A percentile compares a stretch with the other conserved stretches of the same genome.
These are phyloP conservation scores for Hirschfeldia incana DNA, from an alignment of 345 rosid genomes.

Conservation along the genomic window DNA sequence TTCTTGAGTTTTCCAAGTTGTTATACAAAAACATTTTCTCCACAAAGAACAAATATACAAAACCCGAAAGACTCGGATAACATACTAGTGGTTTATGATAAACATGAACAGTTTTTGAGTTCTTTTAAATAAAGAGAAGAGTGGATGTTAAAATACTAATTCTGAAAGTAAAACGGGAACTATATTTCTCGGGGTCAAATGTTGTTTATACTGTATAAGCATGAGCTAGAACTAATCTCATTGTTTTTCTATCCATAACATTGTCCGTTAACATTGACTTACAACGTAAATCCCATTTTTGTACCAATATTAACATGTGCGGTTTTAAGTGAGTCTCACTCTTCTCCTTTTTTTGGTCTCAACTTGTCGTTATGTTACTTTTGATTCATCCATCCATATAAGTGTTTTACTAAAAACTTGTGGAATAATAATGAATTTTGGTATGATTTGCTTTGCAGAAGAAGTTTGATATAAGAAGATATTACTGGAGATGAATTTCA, in stretches of 20 bases:
- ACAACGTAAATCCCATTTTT: neutral
- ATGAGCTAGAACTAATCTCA: constrained; percentile 1
- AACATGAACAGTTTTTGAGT: neutral
- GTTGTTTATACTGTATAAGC: neutral
- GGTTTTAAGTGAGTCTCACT: constrained; percentile 29
- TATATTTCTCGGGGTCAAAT: neutral
- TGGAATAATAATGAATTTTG: neutral
- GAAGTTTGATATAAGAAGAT: constrained; percentile 14
- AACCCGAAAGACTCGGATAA: neutral
- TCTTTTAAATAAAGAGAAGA: neutral
- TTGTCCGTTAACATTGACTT: constrained; percentile 12
- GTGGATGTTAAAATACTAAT: neutral
- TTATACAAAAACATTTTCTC: too few species aligned
- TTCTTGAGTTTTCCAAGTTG: neutral
- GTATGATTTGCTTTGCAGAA: constrained; percentile 7
- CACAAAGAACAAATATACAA: neutral
- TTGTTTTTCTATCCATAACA: constrained; percentile 14
- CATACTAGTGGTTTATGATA: neutral
- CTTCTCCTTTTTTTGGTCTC: constrained; percentile 17
- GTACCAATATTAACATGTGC: constrained; percentile 18
- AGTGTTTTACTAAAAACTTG: constrained; percentile 20
- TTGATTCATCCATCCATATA: constrained; percentile 16
- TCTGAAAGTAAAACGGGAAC: neutral
- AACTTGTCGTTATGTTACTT: constrained; percentile 19
- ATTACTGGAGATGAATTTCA: constrained; percentile 62